Percentiles rank a stretch among this genome's conserved stretches.
Conservation (phyloP, 2,329 filamentous ascomycete species). For the Pyricularia sp. region DNA sequence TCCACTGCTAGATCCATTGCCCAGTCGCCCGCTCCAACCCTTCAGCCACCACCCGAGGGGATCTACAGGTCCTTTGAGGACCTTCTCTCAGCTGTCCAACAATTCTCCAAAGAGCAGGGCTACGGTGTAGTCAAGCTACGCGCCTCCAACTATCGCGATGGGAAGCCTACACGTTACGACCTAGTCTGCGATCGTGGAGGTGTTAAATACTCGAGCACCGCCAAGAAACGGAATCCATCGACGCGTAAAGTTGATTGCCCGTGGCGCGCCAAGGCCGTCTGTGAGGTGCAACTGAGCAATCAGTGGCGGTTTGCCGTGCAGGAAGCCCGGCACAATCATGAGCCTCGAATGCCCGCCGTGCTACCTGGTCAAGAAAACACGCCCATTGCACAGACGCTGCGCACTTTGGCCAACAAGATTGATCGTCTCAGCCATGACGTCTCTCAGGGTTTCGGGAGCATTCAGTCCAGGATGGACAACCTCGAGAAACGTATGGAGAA, state of each 20-base stretch:
- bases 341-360: conserved; percentile 40
- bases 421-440: conserved; percentile 46
- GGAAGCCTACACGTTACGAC: conserved; percentile 49
- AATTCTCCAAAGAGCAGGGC: conserved; percentile 47
- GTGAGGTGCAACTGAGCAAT: conserved; percentile 47
- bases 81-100: conserved; percentile 42
- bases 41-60: conserved; percentile 44
- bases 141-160: conserved; percentile 50
- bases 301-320: conserved; percentile 53
- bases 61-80: conserved; percentile 49
- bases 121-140: conserved; percentile 51
- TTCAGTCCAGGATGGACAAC: conserved; percentile 36
- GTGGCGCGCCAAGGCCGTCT: conserved; percentile 50
- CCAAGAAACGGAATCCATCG: conserved; percentile 50
- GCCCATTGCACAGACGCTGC: conserved; percentile 42
- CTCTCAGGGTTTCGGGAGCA: conserved; percentile 35
- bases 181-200: conserved; percentile 50
- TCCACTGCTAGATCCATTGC: conserved; percentile 9
- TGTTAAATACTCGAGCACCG: conserved; percentile 52
- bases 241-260: conserved; percentile 52
- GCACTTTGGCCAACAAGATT: conserved; percentile 45
- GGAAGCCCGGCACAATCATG: conserved; percentile 47
- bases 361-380: conserved; percentile 44
- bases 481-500: conserved; percentile 43
- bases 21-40: conserved; percentile 29